Evolutionary conservation across 768 basidiomycete genomes (phyloP).

Genomic region (Cubamyces lactineus): DNA sequence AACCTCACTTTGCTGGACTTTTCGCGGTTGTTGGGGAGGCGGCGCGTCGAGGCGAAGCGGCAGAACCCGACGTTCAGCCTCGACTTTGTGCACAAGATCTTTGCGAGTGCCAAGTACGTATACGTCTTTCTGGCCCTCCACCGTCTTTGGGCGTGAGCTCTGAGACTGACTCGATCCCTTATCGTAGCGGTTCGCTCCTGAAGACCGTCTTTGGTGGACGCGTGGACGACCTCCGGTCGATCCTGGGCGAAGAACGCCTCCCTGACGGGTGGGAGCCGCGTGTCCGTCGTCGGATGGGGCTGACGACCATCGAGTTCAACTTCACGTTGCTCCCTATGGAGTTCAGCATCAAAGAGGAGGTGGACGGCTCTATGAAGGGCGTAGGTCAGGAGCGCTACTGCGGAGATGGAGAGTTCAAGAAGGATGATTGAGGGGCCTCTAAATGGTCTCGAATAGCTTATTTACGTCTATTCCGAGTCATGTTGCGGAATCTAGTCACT

Average conservation of each 20-base stretch:
- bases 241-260: constrained; percentile 70
- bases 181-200: constrained; percentile 54
- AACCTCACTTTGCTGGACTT: constrained; percentile 60
- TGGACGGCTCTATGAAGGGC: constrained; percentile 16
- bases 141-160: too few species aligned
- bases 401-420: background rate
- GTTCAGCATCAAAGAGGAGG: constrained; percentile 37
- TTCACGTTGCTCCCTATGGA: constrained; percentile 35
- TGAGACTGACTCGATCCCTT: too few species aligned
- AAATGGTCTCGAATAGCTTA: too few species aligned
- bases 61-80: constrained; percentile 62
- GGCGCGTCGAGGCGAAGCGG: constrained; percentile 57
- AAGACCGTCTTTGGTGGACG: constrained; percentile 69
- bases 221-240: constrained; percentile 52
- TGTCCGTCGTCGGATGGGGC: constrained; percentile 53
- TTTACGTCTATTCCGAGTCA: too few species aligned
- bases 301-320: constrained; percentile 65
- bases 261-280: constrained; percentile 73
- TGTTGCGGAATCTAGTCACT: too few species aligned
- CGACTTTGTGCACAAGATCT: constrained; percentile 54
- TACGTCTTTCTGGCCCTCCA: too few species aligned
- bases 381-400: background rate
- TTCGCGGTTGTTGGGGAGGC: constrained; percentile 57
- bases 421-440: background rate
- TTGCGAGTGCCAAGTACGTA: constrained; percentile 69